phyloP scores from a whole-genome alignment of 2,329 filamentous ascomycete genomes.

The Microsporum canis region DNA sequence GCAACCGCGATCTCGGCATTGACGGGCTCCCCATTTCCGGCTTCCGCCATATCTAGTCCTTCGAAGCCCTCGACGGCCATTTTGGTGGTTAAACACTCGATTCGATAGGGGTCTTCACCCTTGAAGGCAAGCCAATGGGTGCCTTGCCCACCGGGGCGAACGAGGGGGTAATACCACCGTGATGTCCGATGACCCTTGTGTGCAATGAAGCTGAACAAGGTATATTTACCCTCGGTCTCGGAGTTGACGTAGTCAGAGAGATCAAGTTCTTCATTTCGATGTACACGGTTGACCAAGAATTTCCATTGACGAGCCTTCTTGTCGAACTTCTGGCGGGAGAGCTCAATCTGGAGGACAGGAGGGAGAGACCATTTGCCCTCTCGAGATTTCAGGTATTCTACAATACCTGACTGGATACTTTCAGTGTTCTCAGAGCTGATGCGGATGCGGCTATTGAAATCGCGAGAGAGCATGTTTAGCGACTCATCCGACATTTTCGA shows the following conservation, averaged over 20 bases:
- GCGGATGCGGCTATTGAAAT: slow-evolving; percentile 30
- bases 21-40: slow-evolving; percentile 28
- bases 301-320: slow-evolving; percentile 44
- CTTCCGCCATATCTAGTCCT: slow-evolving; percentile 33
- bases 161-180: slow-evolving; percentile 48
- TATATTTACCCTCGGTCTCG: slow-evolving; percentile 36
- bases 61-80: slow-evolving; percentile 44
- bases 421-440: slow-evolving; percentile 30
- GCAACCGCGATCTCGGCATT: slow-evolving; percentile 43
- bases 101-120: slow-evolving; percentile 44
- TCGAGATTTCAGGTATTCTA: slow-evolving; percentile 24
- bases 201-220: slow-evolving; percentile 49
- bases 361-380: slow-evolving; percentile 36
- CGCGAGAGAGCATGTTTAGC: slow-evolving; percentile 27
- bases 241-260: slow-evolving; percentile 30
- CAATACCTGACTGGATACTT: slow-evolving; percentile 29
- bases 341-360: slow-evolving; percentile 43
- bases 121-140: slow-evolving; percentile 50
- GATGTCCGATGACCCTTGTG: slow-evolving; percentile 50
- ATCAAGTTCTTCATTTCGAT: slow-evolving; percentile 43
- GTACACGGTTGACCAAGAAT: slow-evolving; percentile 46
- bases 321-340: slow-evolving; percentile 48
- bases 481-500: slow-evolving; percentile 21
- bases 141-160: slow-evolving; percentile 46
- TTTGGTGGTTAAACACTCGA: slow-evolving; percentile 46